A percentile compares a stretch with the other conserved stretches of the same genome.
phyloP scores from a whole-genome alignment of 2,329 filamentous ascomycete genomes.

The Scolecobasidium constrictum region DNA sequence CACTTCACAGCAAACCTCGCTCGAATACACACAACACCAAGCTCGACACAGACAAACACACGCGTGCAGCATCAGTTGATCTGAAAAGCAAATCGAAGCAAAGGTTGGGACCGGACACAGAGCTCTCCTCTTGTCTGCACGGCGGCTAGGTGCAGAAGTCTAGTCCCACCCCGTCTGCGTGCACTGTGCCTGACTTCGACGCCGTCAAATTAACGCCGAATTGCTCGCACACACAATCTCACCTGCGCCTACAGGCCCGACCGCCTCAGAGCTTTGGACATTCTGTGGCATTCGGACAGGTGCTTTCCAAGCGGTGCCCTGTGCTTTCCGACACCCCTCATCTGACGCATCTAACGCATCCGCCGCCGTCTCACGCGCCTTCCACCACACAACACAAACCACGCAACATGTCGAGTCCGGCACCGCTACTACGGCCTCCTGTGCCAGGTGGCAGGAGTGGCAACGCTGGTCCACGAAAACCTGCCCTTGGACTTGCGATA shows the following conservation, averaged over 20 bases:
- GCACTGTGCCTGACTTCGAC: too few relatives aligned
- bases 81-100: neutral
- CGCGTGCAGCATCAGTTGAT: neutral
- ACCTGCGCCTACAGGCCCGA: too few relatives aligned
- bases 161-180: neutral
- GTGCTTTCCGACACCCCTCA: too few relatives aligned
- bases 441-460: slow-evolving; percentile 54
- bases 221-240: slow-evolving; percentile 64
- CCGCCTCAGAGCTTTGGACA: too few relatives aligned
- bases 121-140: neutral
- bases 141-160: neutral
- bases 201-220: slow-evolving; percentile 67
- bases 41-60: neutral
- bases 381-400: too few relatives aligned
- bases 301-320: too few relatives aligned
- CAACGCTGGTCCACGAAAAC: slow-evolving; percentile 49
- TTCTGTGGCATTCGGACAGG: too few relatives aligned
- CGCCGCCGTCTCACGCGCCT: too few relatives aligned
- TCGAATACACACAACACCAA: too few relatives aligned
- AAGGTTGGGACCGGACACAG: neutral
- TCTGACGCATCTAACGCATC: too few relatives aligned
- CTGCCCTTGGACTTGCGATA: slow-evolving; percentile 79
- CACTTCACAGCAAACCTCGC: too few relatives aligned
- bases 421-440: slow-evolving; percentile 72
- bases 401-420: slow-evolving; percentile 57